Conservation (phyloP, 257 asterid genomes). For the Voacanga thouarsii region DNA sequence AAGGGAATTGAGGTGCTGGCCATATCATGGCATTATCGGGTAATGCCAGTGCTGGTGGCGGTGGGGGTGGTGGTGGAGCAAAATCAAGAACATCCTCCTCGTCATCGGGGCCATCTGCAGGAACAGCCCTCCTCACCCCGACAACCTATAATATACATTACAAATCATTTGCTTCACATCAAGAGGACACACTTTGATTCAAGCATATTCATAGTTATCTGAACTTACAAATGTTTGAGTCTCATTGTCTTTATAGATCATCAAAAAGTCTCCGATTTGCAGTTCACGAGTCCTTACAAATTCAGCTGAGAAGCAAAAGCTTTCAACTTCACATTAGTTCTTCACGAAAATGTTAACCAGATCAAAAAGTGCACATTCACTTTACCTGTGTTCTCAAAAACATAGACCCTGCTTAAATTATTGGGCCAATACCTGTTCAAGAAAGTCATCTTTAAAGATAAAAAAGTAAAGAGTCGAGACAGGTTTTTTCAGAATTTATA, state of each 20-base stretch:
- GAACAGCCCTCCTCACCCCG: background rate
- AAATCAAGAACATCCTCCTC: too few species aligned
- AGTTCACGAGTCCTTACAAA: background rate
- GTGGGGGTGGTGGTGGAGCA: too few species aligned
- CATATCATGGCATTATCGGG: background rate
- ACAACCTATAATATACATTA: background rate
- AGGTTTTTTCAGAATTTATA: too few species aligned
- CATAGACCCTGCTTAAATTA: constrained; percentile 10
- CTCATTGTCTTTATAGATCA: constrained; percentile 7
- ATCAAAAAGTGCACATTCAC: background rate
- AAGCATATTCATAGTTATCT: background rate
- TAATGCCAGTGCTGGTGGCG: too few species aligned
- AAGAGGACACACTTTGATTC: background rate
- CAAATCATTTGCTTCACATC: background rate
- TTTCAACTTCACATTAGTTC: background rate
- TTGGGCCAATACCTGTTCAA: constrained; percentile 21
- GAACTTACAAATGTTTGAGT: constrained; percentile 10
- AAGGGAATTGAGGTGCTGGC: background rate
- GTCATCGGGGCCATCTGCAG: background rate
- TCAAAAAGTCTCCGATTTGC: constrained; percentile 16
- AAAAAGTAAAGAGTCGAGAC: too few species aligned
- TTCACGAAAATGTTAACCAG: too few species aligned
- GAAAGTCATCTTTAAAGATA: too few species aligned
- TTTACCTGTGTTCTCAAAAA: constrained; percentile 19
- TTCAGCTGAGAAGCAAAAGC: constrained; percentile 1